Base-by-base conservation (phyloP, 345 rosid genomes). In the Populus ilicifolia region DNA sequence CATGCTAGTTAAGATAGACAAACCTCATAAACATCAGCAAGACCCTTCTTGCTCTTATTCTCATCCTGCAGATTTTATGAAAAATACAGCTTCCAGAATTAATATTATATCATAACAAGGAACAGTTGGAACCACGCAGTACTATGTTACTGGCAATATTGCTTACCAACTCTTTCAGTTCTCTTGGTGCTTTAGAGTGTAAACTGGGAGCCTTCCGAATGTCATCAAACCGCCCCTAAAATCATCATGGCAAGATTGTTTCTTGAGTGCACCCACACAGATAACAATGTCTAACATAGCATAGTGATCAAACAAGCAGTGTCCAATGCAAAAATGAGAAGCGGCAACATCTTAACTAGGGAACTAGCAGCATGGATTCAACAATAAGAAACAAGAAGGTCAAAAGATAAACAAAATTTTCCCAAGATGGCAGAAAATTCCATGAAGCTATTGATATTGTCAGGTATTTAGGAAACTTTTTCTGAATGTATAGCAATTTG, bases 21-120 rank as follows among this genome's bases (percentile, higher is more conserved):
- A 84, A 94, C 99, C 99, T 93, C 99, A 76, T 96, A 96, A 83
- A 96, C 85, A 86, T 96, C 97, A 25, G 93, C 99, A 52, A 96
- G 96, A 82, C 98, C 94, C 87, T 87, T 92, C 86, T 92, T 93
- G 88, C 97, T 96, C 84, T 92, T 96, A 79, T 81, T 92, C 62
- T 96, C 98, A 69, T 96, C 97, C 99, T 96, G 91, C 81, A 90
- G 72, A 63, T 54, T 64, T 70, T 30, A 71, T 76, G 29, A 67
- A 66, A 78, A 67, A 50, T 12, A 36, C 36, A 77, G 59, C 68
- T 41, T n/a, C 9, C 48, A 48, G 44, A 54, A 67, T 38, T 71
- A 59, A 27, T 54, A 67, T 33, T 50, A 29, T 33, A 17, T 18
- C 20, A 56, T 35, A 44, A n/a, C 2, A 46, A 69, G 52, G 56